Evolutionary conservation across 1,284 basidiomycete species (phyloP), one percentile per base, ranked within the genome.

Genomic region (Wolfiporia cocos): DNA sequence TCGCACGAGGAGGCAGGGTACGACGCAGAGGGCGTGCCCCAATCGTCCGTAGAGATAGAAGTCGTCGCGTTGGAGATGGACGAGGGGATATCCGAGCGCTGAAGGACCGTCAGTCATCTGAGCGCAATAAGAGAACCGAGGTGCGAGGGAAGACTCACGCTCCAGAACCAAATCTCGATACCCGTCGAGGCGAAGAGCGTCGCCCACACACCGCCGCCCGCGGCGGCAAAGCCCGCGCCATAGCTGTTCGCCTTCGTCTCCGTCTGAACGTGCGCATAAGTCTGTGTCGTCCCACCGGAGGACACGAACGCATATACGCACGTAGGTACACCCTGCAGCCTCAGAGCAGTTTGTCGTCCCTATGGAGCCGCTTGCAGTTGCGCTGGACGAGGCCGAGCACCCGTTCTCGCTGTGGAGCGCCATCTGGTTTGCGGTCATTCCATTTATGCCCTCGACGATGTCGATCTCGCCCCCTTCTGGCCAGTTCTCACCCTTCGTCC

Each of bases 121-220:
- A 18, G 23, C 21, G 11, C 3, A 26, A 14, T 24, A 17, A 3
- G 7, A 29, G 19, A 7, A 20, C 15, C n/a, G n/a, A n/a, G n/a
- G n/a, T n/a, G 23, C n/a, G n/a, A n/a, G n/a, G 29, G 5, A 22
- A 12, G 19, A 64, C 70, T 48, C 54, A 77, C 75, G 39, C 67
- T 71, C 70, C 77, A 78, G 65, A 81, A 84, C 82, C 82, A 86
- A 33, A 84, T 75, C 54, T 26, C 55, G 33, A 62, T 54, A 4
- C 77, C 76, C 18, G 70, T 53, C 12, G 66, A 62, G 40, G 81
- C 75, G 52, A 81, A 77, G 58, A 82, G 78, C 2, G 73, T 63
- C 10, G 80, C 78, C 57, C 68, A 85, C 1, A 83, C 76, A 5
- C 81, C 81, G 30, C 82, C 83, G 12, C 80, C 80, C 6, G 71